Evolutionary conservation across 768 basidiomycete species (phyloP), one percentile per base, ranked within the genome.

Genomic region (Mycena belliarum): DNA sequence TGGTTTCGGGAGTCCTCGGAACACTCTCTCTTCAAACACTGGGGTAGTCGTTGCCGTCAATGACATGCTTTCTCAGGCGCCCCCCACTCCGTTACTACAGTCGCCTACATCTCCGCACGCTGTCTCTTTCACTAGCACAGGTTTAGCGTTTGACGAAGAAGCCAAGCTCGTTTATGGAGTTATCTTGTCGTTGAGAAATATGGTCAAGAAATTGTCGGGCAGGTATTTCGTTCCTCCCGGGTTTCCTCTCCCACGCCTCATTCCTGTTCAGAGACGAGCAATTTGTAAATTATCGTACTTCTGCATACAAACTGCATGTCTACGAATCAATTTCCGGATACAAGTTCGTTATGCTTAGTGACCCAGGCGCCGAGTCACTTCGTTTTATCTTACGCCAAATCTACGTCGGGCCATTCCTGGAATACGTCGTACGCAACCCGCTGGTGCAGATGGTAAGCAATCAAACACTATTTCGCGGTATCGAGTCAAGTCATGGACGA

Each of bases 141-240:
- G 82, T 18, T 76, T 99, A 20, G 79, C 96, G 7, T 98, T 99
- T 65, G 97, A 99, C 68, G 97, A 99, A 71, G 96, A 99, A 72
- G 88, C 89, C 1, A 99, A 99, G 70, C 82, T 99, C 59, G 95
- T 99, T 0, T 99, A 98, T 70, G 97, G 97, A 54, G 92, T 99
- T 52, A 80, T 98, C 15, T 77, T 98, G 41, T 95, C 93, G 8
- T 69, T 99, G 65, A 76, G 93, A 52, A 95, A 93, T 72, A 96
- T 98, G 95, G 79, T 96, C 68, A 96, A 87, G 79, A 98, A 97
- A 72, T 73, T 99, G 11, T 91, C 95, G 14, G 87, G 89, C 64
- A 82, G 87, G 96, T 95, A 55, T 33, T 18, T 44, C 21, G 14
- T 2, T 26, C 8, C 63, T 38, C 76, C 65, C 32, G 29, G 11